These are phyloP conservation scores for Eragrostis curvula DNA, from an alignment of 176 grass and related monocot species.

Conservation along the genomic window DNA sequence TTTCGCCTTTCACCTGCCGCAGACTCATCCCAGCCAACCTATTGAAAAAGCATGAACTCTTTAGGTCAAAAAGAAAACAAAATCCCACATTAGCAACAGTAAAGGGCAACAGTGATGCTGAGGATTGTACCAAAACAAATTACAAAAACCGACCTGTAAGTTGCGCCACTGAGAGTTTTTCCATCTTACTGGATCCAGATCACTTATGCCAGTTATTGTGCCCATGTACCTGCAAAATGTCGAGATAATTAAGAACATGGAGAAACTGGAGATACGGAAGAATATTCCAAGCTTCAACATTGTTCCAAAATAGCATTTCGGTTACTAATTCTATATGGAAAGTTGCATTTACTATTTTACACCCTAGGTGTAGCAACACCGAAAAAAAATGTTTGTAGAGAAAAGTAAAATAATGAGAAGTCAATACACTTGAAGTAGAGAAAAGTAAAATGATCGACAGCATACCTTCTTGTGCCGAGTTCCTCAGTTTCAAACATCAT, in stretches of 20 bases:
- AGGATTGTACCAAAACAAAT: slow-evolving; percentile 18
- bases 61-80: slow-evolving; percentile 3
- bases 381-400: background rate
- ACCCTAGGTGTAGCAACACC: background rate
- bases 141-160: slow-evolving; percentile 62
- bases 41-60: slow-evolving; percentile 20
- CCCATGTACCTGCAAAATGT: slow-evolving; percentile 79
- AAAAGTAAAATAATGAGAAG: background rate
- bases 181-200: slow-evolving; percentile 84
- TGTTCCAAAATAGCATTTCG: background rate
- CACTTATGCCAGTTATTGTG: slow-evolving; percentile 85
- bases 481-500: slow-evolving; percentile 97
- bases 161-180: slow-evolving; percentile 85
- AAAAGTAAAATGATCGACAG: slow-evolving; percentile 2
- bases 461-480: slow-evolving; percentile 74
- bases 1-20: slow-evolving; percentile 74
- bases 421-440: slow-evolving; percentile 1
- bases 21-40: slow-evolving; percentile 93
- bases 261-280: slow-evolving; percentile 1
- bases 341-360: background rate
- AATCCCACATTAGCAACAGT: slow-evolving; percentile 7
- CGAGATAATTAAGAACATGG: slow-evolving; percentile 14
- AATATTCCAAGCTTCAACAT: background rate
- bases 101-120: background rate
- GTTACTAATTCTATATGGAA: background rate